Evolutionary conservation across 83 land plant species (phyloP), one percentile per base, ranked within the genome.

Genomic region (Diphasiastrum complanatum): DNA sequence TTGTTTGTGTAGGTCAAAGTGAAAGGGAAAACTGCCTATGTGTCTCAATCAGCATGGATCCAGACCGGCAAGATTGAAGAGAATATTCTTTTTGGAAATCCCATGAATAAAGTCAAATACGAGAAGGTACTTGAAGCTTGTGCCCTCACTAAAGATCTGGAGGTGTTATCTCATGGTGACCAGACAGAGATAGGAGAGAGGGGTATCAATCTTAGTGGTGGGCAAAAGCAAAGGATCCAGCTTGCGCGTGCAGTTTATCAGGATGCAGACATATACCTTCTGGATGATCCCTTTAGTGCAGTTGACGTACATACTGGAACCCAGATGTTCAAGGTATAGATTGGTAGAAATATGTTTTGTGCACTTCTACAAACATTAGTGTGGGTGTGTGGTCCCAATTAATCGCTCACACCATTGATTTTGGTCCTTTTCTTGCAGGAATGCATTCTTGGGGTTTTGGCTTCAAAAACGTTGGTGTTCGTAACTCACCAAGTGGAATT

Each of bases 401-500:
- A 14, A 54, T 25, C 4, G 25, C 33, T 54, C 6, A 54, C 33
- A 30, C 19, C 18, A 18, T 59, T 25, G 47, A 37, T 47, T 14
- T 47, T 25, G 18, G 5, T 47, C 50, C 23, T 14, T 25, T 47
- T 47, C 43, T 25, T 28, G 67, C 81, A 91, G 95, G 81, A 82
- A 72, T 86, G 85, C 43, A 70, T 91, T 1, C 61, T 82, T 63
- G 37, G 62, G 34, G 68, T 80, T 8, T 56, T 87, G 74, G 65
- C 73, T 19, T 29, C 24, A 0, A 90, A 87, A 69, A 86, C 89
- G 24, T 78, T 90, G 29, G 38, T 90, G 31, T 84, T 84, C 68
- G 89, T 78, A 36, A 91, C 97, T 11, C 97, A 91, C 75, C 97
- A 87, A 41, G 53, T 84, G 67, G 97, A 91, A 26, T 91, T 87